A percentile compares a stretch with the other conserved stretches of the same genome.
These are phyloP conservation scores for Candida palmyrensis DNA, from an alignment of 805 yeast genomes.

Conservation along the genomic window DNA sequence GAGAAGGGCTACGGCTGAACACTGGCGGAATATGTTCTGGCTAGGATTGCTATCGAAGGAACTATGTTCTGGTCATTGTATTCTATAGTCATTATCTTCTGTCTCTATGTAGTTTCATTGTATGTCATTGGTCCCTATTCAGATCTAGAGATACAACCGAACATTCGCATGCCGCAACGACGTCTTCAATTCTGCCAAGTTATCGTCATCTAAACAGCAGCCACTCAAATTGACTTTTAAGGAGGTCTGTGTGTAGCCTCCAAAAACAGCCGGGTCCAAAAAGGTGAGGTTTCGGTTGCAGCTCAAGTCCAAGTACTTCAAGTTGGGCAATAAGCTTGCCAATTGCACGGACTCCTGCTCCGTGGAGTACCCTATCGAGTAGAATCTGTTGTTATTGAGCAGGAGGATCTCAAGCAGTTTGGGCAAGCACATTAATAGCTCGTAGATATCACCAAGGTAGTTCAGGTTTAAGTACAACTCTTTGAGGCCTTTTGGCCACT, in stretches of 20 bases:
- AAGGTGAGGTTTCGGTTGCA: slow-evolving; percentile 10
- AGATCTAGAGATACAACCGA: too few species aligned
- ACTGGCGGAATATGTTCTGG: too few species aligned
- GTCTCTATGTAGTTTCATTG: too few species aligned
- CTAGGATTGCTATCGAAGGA: too few species aligned
- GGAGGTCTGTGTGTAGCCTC: background rate
- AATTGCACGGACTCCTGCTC: slow-evolving; percentile 5
- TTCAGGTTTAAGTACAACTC: slow-evolving; percentile 22
- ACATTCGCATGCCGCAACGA: too few species aligned
- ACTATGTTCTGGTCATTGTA: too few species aligned
- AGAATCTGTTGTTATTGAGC: slow-evolving; percentile 15
- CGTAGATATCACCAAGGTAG: slow-evolving; percentile 14
- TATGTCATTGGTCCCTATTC: too few species aligned
- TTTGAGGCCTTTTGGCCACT: slow-evolving; percentile 21
- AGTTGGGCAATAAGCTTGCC: slow-evolving; percentile 13
- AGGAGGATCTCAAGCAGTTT: slow-evolving; percentile 18
- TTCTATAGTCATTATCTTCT: too few species aligned
- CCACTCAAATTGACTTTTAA: background rate
- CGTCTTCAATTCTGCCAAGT: background rate
- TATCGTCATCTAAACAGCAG: slow-evolving; percentile 1
- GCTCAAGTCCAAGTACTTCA: slow-evolving; percentile 12
- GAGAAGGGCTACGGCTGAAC: too few species aligned
- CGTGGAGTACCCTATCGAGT: slow-evolving; percentile 8
- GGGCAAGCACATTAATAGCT: slow-evolving; percentile 22
- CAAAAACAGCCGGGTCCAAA: slow-evolving; percentile 12